These are phyloP conservation scores for Neospermospora avenae DNA, from an alignment of 2,329 filamentous ascomycete species.

Conservation along the genomic window DNA sequence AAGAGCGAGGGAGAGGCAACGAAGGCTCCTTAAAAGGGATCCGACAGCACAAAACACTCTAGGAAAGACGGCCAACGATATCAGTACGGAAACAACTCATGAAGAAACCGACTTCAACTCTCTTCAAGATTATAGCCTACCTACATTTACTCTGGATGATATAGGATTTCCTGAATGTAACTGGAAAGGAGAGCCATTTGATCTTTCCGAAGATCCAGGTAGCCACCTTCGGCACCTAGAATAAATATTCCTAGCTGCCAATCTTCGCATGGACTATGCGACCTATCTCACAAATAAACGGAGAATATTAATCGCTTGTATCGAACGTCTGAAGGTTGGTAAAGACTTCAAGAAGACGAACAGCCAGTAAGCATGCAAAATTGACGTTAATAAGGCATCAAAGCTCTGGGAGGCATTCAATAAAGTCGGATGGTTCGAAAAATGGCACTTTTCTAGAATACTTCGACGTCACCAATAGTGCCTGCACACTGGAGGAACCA, in stretches of 20 bases:
- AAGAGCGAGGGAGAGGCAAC: too few relatives aligned
- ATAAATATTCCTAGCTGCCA: slow-evolving; percentile 73
- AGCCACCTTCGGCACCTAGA: slow-evolving; percentile 70
- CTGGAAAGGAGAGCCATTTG: slow-evolving; percentile 79
- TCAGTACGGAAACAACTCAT: too few relatives aligned
- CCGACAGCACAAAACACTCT: too few relatives aligned
- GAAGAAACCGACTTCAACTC: slow-evolving; percentile 79
- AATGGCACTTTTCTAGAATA: too few relatives aligned
- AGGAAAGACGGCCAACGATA: too few relatives aligned
- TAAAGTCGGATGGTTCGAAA: slow-evolving; percentile 73
- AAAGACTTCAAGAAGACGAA: slow-evolving; percentile 95
- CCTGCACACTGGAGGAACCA: too few relatives aligned
- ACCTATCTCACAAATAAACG: slow-evolving; percentile 92
- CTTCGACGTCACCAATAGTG: slow-evolving; percentile 27
- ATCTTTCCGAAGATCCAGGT: slow-evolving; percentile 71
- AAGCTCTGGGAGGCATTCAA: slow-evolving; percentile 90
- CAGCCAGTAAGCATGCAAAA: slow-evolving; percentile 94
- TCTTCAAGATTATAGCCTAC: slow-evolving; percentile 71
- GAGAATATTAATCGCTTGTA: slow-evolving; percentile 77
- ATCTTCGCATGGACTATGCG: slow-evolving; percentile 77
- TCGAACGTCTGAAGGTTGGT: slow-evolving; percentile 61
- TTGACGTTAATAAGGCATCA: slow-evolving; percentile 96
- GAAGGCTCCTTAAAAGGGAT: too few relatives aligned
- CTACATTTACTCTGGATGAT: slow-evolving; percentile 59
- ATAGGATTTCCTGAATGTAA: slow-evolving; percentile 78